Percentiles rank a stretch among this genome's conserved stretches.
These are phyloP conservation scores for Alternaria dauci DNA, from an alignment of 2,329 filamentous ascomycete genomes.

Conservation along the genomic window DNA sequence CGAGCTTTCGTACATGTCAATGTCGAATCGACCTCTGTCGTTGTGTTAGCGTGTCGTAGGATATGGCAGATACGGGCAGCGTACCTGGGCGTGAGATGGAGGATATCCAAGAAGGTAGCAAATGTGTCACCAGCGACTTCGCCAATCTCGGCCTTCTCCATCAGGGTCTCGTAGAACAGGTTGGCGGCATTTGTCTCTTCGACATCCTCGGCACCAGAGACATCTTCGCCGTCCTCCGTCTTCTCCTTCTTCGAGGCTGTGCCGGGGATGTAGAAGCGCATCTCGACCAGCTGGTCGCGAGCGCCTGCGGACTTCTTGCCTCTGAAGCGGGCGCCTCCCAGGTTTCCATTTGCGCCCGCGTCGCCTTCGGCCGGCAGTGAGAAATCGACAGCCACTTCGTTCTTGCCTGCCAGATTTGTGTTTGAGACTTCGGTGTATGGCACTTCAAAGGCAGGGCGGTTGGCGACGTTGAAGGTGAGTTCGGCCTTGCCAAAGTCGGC, in stretches of 20 bases:
- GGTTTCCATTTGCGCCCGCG: constrained; percentile 75
- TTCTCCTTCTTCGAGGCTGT: constrained; percentile 76
- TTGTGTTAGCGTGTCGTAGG: constrained; percentile 27
- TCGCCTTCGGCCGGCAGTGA: constrained; percentile 76
- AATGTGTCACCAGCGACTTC: constrained; percentile 99
- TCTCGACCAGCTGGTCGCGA: constrained; percentile 93
- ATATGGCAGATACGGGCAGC: constrained; percentile 31
- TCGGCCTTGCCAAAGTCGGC: constrained; percentile 96
- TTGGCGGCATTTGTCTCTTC: constrained; percentile 95
- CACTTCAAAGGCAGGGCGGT: constrained; percentile 94
- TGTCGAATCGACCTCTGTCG: constrained; percentile 94
- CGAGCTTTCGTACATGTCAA: constrained; percentile 98
- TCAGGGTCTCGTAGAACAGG: constrained; percentile 97
- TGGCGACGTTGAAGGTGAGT: constrained; percentile 95
- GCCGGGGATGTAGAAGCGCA: constrained; percentile 98
- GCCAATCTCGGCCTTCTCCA: constrained; percentile 98
- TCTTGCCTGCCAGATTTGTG: constrained; percentile 96
- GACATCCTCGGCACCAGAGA: constrained; percentile 61
- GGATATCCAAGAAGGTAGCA: constrained; percentile 93
- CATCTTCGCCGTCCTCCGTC: constrained; percentile 73
- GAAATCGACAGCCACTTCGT: constrained; percentile 97
- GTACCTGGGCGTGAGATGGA: constrained; percentile 93
- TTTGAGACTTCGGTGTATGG: constrained; percentile 98
- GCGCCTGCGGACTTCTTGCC: constrained; percentile 91
- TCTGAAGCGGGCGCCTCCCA: constrained; percentile 76